Conservation (phyloP, 139 green algal genomes). For the Chlorella sorokiniana region DNA sequence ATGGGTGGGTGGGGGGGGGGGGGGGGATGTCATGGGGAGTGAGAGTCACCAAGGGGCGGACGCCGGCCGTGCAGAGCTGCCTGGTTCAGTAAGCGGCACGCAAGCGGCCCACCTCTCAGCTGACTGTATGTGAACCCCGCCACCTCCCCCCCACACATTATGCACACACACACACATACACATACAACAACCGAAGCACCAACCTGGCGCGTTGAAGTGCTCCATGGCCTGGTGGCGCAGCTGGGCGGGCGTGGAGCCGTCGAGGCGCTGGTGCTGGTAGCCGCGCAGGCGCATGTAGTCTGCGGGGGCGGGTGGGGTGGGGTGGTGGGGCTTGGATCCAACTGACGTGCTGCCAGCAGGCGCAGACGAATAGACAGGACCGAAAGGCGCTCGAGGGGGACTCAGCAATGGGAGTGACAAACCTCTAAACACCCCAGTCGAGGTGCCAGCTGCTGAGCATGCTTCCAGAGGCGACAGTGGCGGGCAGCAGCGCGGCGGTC, state of each 20-base stretch:
- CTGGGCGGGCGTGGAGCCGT: constrained; percentile 85
- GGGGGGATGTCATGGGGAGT: not conserved
- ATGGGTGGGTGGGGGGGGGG: not conserved
- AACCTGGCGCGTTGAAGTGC: constrained; percentile 89
- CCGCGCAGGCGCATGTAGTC: constrained; percentile 92
- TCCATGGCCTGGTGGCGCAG: constrained; percentile 89
- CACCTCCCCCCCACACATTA: not conserved
- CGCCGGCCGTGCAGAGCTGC: too few relatives aligned
- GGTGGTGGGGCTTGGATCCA: not conserved
- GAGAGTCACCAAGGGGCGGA: not conserved
- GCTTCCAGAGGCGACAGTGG: constrained; percentile 56
- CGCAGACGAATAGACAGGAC: too few relatives aligned
- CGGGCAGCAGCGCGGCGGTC: constrained; percentile 93
- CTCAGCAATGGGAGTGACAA: too few relatives aligned
- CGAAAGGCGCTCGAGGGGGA: too few relatives aligned
- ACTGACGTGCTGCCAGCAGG: not conserved
- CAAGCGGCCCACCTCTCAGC: too few relatives aligned
- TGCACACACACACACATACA: not conserved
- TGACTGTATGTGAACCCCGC: too few relatives aligned
- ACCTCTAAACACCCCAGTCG: too few relatives aligned
- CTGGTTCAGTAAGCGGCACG: too few relatives aligned
- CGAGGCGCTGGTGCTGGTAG: constrained; percentile 88
- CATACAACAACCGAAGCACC: not conserved
- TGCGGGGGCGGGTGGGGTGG: not conserved
- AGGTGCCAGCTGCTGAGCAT: not conserved